Conservation (phyloP, 2,329 filamentous ascomycete species). For the Lizonia empirigonia region DNA sequence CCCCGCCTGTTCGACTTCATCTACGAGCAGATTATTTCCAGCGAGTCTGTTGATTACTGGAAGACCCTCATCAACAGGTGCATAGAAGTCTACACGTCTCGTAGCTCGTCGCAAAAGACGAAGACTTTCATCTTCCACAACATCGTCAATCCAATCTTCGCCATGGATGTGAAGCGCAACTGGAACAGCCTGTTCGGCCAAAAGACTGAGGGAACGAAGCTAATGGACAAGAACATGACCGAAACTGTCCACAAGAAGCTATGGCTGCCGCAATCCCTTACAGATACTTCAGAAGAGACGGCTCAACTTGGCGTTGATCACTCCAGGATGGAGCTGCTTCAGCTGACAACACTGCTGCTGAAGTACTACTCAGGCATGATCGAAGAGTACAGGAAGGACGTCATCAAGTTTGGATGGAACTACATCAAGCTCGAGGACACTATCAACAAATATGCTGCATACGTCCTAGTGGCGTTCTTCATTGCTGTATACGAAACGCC, state of each 20-base stretch:
- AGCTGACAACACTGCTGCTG: slow-evolving; percentile 91
- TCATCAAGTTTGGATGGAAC: slow-evolving; percentile 99
- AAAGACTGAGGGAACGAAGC: slow-evolving; percentile 64
- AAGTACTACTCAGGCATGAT: slow-evolving; percentile 91
- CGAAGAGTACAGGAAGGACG: slow-evolving; percentile 91
- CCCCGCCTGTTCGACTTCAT: slow-evolving; percentile 81
- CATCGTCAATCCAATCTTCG: slow-evolving; percentile 92
- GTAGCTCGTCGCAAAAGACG: slow-evolving; percentile 79
- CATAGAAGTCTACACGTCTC: slow-evolving; percentile 83
- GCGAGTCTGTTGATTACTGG: slow-evolving; percentile 83
- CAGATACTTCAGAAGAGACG: slow-evolving; percentile 81
- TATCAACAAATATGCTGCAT: slow-evolving; percentile 98
- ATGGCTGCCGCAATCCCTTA: slow-evolving; percentile 82
- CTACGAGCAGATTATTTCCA: slow-evolving; percentile 82
- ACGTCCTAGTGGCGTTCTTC: slow-evolving; percentile 96
- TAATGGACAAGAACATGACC: slow-evolving; percentile 86
- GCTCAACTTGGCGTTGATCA: slow-evolving; percentile 89
- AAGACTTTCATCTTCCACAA: slow-evolving; percentile 93
- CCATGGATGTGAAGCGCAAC: slow-evolving; percentile 90
- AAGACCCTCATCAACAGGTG: slow-evolving; percentile 81
- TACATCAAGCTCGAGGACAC: slow-evolving; percentile 96
- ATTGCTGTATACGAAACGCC: slow-evolving; percentile 97
- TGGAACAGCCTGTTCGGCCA: slow-evolving; percentile 63
- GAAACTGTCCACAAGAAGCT: slow-evolving; percentile 90
- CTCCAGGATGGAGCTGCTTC: slow-evolving; percentile 92